Conservation (phyloP, 2,329 filamentous ascomycete species). For the Xylaria polymorpha region DNA sequence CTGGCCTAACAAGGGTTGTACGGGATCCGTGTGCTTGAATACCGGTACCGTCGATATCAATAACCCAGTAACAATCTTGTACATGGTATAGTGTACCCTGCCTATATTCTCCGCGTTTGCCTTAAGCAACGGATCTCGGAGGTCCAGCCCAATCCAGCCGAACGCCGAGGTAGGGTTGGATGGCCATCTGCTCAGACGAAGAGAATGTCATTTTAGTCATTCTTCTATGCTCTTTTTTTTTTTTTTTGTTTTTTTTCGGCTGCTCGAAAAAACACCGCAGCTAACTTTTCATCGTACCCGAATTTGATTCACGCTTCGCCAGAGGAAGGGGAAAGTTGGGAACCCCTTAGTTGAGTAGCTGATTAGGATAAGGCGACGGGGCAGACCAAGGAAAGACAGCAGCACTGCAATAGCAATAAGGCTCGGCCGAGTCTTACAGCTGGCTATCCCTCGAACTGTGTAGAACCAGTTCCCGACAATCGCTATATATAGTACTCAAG, state of each 20-base stretch:
- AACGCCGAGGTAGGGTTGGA: neutral
- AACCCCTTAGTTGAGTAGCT: neutral
- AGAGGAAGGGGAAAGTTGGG: no score
- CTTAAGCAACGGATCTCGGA: neutral
- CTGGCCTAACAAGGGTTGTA: neutral
- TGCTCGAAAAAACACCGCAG: neutral
- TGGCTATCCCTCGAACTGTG: neutral
- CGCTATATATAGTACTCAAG: neutral
- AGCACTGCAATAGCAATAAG: neutral
- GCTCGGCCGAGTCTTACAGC: neutral
- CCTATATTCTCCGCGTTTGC: neutral
- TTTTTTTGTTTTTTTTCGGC: no score
- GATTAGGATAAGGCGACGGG: neutral
- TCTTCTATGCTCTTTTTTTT: no score
- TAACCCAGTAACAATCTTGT: neutral
- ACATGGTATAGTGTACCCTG: neutral
- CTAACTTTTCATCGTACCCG: conserved; percentile 4
- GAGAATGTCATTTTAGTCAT: neutral
- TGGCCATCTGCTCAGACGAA: neutral
- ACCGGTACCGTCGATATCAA: neutral
- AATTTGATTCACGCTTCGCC: neutral
- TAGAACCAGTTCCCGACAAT: neutral
- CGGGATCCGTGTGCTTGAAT: neutral
- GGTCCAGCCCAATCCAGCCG: neutral
- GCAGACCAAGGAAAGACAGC: neutral